Base-by-base conservation (phyloP, 345 rosid genomes). In the Arabidopsis thaliana region DNA sequence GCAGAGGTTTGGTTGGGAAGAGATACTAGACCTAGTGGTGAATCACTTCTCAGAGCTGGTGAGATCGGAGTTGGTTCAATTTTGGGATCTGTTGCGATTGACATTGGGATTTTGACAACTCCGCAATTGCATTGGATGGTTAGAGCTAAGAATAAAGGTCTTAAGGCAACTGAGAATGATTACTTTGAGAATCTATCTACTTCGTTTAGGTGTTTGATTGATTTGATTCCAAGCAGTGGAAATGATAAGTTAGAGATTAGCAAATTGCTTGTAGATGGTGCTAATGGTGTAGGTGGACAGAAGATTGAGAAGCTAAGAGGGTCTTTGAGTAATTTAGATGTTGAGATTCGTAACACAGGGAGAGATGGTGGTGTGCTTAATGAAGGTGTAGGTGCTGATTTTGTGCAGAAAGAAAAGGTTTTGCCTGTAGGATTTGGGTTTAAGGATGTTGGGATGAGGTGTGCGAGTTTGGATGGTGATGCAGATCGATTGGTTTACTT, bases 41-140 rank as follows among this genome's bases (percentile, higher is more conserved):
- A 84, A 76, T 80, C 82, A 59, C 99, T 95, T 51, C 89, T 90
- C 49, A 87, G 85, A 80, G 97, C 87, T 69, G 95, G 93, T 46
- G 87, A 84, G 80, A 83, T 86, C 58, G 99, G 99, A 50, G 84
- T 92, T 40, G 69, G 70, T 71, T 89, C 97, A 3, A 44, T 95
- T 69, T 55, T 75, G 55, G 97, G 96, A 80, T 87, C 97, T 30
- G 79, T 72, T 52, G 81, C 82, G 12, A 42, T 59, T 65, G 91
- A 95, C 77, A 66, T 84, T 87, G 99, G 99, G 56, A 72, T 92
- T 75, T 76, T 95, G 73, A 95, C 99, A 0, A 90, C 97, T 75
- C 99, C 99, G 8, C 97, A 95, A 22, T 78, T 92, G 52, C 99
- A 95, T 75, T 90, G 97, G 97, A 87, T 95, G 89, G 93, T 95